A percentile compares a stretch with the other conserved stretches of the same genome.
Conservation (phyloP, 306 rosid species). For the Medicago ruthenica region DNA sequence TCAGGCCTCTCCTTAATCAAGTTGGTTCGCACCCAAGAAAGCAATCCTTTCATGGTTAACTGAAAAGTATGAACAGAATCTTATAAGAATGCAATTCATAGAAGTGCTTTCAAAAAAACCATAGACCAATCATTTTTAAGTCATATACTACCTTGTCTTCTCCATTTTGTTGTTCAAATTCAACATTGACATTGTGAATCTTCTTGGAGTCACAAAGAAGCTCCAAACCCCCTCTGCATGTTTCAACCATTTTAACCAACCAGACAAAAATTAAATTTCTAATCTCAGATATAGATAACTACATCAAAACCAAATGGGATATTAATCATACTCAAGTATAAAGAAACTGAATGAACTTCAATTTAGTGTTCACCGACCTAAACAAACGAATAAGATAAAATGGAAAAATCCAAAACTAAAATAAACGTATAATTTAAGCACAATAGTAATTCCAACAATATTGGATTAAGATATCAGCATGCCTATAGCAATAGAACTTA, state of each 20-base stretch:
- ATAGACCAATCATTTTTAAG: background rate
- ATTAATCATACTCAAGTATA: background rate
- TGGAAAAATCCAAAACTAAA: constrained; percentile 1
- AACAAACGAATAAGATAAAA: constrained; percentile 1
- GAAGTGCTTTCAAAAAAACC: constrained; percentile 2
- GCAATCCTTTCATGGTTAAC: constrained; percentile 88
- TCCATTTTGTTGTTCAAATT: constrained; percentile 64
- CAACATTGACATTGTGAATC: constrained; percentile 73
- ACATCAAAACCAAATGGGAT: constrained; percentile 5
- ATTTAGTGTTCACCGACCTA: constrained; percentile 8
- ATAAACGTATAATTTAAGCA: background rate
- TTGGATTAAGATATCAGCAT: background rate
- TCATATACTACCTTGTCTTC: constrained; percentile 57
- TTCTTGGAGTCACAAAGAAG: constrained; percentile 91
- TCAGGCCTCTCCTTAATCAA: constrained; percentile 97
- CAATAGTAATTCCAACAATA: background rate
- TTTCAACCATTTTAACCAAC: constrained; percentile 38
- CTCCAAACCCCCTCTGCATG: constrained; percentile 87
- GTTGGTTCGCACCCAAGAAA: constrained; percentile 78
- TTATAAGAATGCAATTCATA: constrained; percentile 13
- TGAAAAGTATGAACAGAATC: constrained; percentile 45
- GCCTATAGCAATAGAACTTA: background rate
- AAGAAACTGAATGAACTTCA: constrained; percentile 10
- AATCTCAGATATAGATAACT: background rate
- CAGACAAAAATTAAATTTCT: constrained; percentile 24